Evolutionary conservation across 2,329 filamentous ascomycete genomes (phyloP).

Genomic region (Ophiostoma quercus): DNA sequence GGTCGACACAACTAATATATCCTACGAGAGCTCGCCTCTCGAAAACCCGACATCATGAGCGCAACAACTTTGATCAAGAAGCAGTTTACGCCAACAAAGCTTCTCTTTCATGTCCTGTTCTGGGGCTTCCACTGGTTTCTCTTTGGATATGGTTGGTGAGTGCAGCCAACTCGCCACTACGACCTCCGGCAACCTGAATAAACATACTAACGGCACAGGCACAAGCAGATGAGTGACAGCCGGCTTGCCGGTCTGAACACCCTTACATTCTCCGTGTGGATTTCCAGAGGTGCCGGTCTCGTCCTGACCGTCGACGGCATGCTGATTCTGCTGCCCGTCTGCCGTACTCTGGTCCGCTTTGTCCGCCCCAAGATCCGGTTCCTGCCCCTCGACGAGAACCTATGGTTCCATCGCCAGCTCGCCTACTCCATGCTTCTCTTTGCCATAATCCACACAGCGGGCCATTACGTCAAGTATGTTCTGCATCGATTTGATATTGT

Average conservation of each 20-base stretch:
- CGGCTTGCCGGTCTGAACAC: slow-evolving; percentile 73
- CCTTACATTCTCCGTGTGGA: slow-evolving; percentile 86
- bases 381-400: slow-evolving; percentile 89
- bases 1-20: slow-evolving; percentile 47
- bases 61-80: slow-evolving; percentile 46
- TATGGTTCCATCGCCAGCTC: slow-evolving; percentile 94
- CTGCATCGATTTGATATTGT: slow-evolving; percentile 42
- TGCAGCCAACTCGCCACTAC: slow-evolving; percentile 37
- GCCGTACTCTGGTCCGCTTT: slow-evolving; percentile 78
- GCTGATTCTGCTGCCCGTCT: slow-evolving; percentile 90
- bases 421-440: slow-evolving; percentile 86
- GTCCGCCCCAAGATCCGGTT: slow-evolving; percentile 82
- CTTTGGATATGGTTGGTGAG: slow-evolving; percentile 74
- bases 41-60: slow-evolving; percentile 39
- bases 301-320: slow-evolving; percentile 78
- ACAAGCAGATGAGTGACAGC: slow-evolving; percentile 64
- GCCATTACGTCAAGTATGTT: slow-evolving; percentile 88
- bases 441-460: slow-evolving; percentile 66
- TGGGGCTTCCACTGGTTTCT: slow-evolving; percentile 71
- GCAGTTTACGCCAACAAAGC: slow-evolving; percentile 64
- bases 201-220: slow-evolving; percentile 35
- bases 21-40: neutral
- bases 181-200: too few relatives aligned
- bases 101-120: slow-evolving; percentile 76
- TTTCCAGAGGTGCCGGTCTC: slow-evolving; percentile 87